Conservation (phyloP, 2,329 filamentous ascomycete species). For the Tolypocladium cylindrosporum region DNA sequence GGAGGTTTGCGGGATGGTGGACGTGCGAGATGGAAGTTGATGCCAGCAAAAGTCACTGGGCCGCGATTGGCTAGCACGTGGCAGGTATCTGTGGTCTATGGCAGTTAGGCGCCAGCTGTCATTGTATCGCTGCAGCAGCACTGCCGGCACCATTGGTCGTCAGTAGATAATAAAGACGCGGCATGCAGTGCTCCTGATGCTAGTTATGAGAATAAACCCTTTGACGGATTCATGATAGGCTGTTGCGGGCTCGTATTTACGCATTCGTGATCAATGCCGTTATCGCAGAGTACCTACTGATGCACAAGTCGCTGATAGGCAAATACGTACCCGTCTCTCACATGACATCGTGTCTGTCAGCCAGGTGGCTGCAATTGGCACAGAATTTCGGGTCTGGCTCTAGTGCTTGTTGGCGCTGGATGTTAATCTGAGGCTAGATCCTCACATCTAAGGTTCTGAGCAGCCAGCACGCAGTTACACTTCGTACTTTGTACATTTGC, state of each 20-base stretch:
- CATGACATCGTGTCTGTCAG: conserved; percentile 2
- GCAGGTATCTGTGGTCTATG: not conserved
- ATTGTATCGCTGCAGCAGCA: not conserved
- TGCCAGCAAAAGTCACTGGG: conserved; percentile 7
- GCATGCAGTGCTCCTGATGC: not conserved
- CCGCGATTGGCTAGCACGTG: conserved; percentile 7
- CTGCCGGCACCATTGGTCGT: not conserved
- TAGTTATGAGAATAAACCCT: too few species aligned
- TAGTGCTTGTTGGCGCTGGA: not conserved
- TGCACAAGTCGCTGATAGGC: not conserved
- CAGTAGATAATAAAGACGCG: not conserved
- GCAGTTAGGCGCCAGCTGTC: conserved; percentile 3
- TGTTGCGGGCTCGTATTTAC: fast-evolving
- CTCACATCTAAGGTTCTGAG: not conserved
- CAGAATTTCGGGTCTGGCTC: not conserved
- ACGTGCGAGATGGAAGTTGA: conserved; percentile 8
- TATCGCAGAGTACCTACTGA: not conserved
- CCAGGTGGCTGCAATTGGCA: not conserved
- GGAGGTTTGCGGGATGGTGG: conserved; percentile 2
- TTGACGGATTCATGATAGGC: not conserved
- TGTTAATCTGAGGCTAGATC: not conserved
- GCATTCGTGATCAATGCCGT: not conserved
- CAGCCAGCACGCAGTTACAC: not conserved
- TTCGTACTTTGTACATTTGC: not conserved
- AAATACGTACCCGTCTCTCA: not conserved